Conservation (phyloP, 352 stramenopile species). For the Aphanomyces astaci region DNA sequence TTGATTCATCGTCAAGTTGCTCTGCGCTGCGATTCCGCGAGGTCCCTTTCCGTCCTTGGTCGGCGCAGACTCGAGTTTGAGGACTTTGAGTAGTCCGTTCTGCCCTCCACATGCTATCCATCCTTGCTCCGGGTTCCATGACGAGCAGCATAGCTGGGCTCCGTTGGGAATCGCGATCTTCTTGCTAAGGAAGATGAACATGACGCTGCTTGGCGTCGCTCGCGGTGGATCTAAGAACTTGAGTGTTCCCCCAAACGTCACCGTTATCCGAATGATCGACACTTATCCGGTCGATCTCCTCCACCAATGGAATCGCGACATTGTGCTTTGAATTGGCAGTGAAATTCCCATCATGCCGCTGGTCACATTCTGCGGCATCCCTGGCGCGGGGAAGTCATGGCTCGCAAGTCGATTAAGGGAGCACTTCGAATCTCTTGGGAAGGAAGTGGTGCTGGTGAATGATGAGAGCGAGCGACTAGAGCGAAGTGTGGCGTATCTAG, state of each 20-base stretch:
- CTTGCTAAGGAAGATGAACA: slow-evolving; percentile 95
- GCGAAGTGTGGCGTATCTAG: slow-evolving; percentile 46
- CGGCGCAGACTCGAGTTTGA: slow-evolving; percentile 77
- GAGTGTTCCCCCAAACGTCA: not conserved
- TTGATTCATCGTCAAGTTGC: slow-evolving; percentile 93
- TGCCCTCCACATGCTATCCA: slow-evolving; percentile 93
- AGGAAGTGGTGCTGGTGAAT: slow-evolving; percentile 52
- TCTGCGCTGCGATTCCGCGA: slow-evolving; percentile 75
- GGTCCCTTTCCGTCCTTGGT: slow-evolving; percentile 61
- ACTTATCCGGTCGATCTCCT: not conserved
- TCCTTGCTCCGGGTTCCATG: slow-evolving; percentile 90
- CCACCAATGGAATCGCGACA: not conserved
- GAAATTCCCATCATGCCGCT: slow-evolving; percentile 57
- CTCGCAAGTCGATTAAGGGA: slow-evolving; percentile 41
- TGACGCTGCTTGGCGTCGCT: slow-evolving; percentile 26
- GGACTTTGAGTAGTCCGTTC: slow-evolving; percentile 89
- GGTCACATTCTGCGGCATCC: slow-evolving; percentile 63
- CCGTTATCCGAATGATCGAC: not conserved
- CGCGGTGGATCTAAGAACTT: not conserved
- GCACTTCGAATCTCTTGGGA: slow-evolving; percentile 35
- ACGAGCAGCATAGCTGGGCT: slow-evolving; percentile 81
- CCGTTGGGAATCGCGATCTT: slow-evolving; percentile 94
- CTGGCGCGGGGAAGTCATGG: slow-evolving; percentile 55
- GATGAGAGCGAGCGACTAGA: slow-evolving; percentile 53
- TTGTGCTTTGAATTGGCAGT: not conserved